Base-by-base conservation (phyloP, 2,329 filamentous ascomycete genomes). In the Aspergillus piperis region DNA sequence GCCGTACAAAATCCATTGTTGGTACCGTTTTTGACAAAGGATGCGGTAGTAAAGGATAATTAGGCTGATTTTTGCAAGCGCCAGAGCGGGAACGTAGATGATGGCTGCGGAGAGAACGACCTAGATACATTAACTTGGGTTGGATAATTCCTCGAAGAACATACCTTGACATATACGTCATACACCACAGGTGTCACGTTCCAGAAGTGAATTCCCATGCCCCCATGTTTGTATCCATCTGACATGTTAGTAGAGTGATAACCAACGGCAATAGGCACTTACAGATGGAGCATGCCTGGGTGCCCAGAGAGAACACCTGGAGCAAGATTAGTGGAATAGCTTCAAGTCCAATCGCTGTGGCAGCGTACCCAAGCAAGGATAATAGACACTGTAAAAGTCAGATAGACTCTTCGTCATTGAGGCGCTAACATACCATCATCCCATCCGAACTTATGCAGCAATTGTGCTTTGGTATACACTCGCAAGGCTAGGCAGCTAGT, bases 371-470 rank as follows among this genome's bases (percentile, higher is more conserved):
- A 52, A n/a, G 50, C 50, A 21, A 52, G 32, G 8, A 52, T 52
- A 19, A 52, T 52, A 3, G 50, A 52, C 8, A 32, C 50, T 52
- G 10, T 38, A 8, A 25, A 8, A 11, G 11, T 52, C 30, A 52
- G 50, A 17, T 2, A 52, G 32, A 11, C 17, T 19, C 11, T 21
- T 10, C 50, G n/a, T 11, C 15, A 10, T 8, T 5, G 3, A 8
- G 15, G 25, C 27, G 13, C 30, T 15, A 21, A 39, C 50, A 39
- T 39, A 52, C 50, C 50, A 36, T 52, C 50, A 8, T 52, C 50
- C 61, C 61, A 63, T 13, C 61, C 58, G 23, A 63, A 57, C 32
- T 57, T 57, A 5, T 48, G 55, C 30, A 63, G 32, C 32, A 63
- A 38, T 1, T 27, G 19, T 41, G 54, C 58, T 21, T 60, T 63